Base-by-base conservation (phyloP, 75 land plant genomes). In the Isoetes taiwanensis region DNA sequence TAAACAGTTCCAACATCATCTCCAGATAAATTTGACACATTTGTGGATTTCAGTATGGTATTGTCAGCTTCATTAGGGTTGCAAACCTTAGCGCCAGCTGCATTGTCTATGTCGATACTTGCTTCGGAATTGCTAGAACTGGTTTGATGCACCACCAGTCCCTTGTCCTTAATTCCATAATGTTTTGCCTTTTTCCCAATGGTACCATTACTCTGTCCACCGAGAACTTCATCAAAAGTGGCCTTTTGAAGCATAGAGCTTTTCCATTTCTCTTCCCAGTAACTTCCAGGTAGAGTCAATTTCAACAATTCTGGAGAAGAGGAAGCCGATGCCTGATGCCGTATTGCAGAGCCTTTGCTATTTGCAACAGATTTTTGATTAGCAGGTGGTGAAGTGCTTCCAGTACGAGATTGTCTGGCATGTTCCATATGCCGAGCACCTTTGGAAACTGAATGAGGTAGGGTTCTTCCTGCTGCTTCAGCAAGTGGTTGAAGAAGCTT, bases 261-360 rank as follows among this genome's bases (percentile, higher is more conserved):
- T 64, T 73, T 81, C 96, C 96, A 90, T 46, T 71, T 79, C 41
- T 79, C 81, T 55, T 90, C 96, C 96, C 96, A 90, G 28, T 90
- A 90, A 30, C 86, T 76, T 23, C 79, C 90, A 30, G 86, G 77
- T 17, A 81, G 42, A 30, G 32, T 26, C 69, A 32, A 57, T 16
- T 56, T 34, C 41, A 82, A 64, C 4, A 72, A 61, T 46, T 62
- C 75, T 48, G 85, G 80, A 27, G 82, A 81, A 43, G 52, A 20
- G 28, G 72, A 53, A 63, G 62, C 63, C 33, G 71, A 43, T 2
- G 9, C 11, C 30, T 55, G 60, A 9, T 52, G 58, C 12, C 35
- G 16, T 6, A 19, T 6, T 9, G 11, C 38, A 37, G 38, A 37
- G 11, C 14, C 14, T 9, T 9, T 37, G 14, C 38, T 37, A 19